These are phyloP conservation scores for Arbutus unedo DNA, from an alignment of 148 eudicot genomes.

Conservation along the genomic window DNA sequence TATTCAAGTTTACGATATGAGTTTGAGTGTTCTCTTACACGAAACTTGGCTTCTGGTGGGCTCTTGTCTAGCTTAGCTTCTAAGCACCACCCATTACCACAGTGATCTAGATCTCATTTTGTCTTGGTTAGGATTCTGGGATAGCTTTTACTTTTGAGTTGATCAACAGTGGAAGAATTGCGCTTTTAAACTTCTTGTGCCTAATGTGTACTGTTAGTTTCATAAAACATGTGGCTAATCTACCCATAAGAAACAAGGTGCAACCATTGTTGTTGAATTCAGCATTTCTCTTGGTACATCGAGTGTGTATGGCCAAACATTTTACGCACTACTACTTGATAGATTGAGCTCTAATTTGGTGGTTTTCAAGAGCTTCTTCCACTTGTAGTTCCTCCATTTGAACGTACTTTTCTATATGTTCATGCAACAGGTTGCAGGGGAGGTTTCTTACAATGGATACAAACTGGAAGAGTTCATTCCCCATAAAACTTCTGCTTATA, in stretches of 20 bases:
- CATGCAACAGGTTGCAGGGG: slow-evolving; percentile 46
- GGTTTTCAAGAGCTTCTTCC: background rate
- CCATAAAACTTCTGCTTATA: slow-evolving; percentile 73
- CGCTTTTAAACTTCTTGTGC: background rate
- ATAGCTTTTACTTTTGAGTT: background rate
- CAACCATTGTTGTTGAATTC: background rate
- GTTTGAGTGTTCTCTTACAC: too few relatives aligned
- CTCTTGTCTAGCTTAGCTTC: background rate
- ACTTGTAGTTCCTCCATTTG: background rate
- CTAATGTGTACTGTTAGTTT: background rate
- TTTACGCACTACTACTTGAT: background rate
- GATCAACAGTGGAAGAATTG: background rate
- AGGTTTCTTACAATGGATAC: slow-evolving; percentile 68
- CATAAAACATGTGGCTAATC: background rate
- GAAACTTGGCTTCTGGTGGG: background rate
- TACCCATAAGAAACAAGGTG: background rate
- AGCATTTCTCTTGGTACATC: background rate
- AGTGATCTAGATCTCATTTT: background rate
- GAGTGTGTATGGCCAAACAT: background rate
- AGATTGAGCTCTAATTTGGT: background rate
- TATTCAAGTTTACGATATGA: background rate
- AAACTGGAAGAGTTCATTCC: slow-evolving; percentile 58
- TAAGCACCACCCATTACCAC: background rate
- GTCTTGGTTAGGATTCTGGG: background rate
- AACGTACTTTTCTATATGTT: background rate